Evolutionary conservation across 2,329 filamentous ascomycete species (phyloP).

Genomic region (Tolypocladium endophyticum): DNA sequence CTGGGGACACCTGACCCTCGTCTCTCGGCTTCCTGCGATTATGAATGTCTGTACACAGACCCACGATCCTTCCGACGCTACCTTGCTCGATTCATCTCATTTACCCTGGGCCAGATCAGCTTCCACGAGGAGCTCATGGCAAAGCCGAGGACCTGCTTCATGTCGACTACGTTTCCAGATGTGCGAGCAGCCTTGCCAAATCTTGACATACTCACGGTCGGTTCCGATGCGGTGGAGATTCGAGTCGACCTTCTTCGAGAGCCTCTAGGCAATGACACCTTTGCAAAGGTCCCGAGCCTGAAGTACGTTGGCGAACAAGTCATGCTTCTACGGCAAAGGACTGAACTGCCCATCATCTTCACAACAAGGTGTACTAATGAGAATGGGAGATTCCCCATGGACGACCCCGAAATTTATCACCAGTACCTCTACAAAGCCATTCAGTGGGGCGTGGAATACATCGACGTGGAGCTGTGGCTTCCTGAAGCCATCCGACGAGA

Average conservation of each 20-base stretch:
- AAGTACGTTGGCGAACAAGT: constrained; percentile 81
- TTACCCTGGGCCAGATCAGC: constrained; percentile 68
- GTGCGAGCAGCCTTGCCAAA: constrained; percentile 75
- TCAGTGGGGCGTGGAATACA: constrained; percentile 83
- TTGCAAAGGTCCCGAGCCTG: constrained; percentile 60
- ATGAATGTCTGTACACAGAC: constrained; percentile 76
- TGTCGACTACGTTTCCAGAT: constrained; percentile 82
- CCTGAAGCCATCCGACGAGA: constrained; percentile 62
- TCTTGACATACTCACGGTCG: constrained; percentile 77
- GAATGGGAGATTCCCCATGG: constrained; percentile 78
- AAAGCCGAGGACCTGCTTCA: constrained; percentile 71
- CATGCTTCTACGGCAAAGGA: constrained; percentile 72
- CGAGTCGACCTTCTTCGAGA: constrained; percentile 75
- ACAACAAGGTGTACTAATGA: constrained; percentile 74
- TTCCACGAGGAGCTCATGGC: constrained; percentile 68
- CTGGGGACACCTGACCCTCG: constrained; percentile 55
- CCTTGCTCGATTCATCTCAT: constrained; percentile 66
- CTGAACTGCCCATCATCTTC: constrained; percentile 83
- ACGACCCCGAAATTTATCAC: constrained; percentile 64
- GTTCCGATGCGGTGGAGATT: constrained; percentile 76
- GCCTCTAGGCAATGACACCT: constrained; percentile 49
- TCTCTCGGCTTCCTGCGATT: constrained; percentile 63
- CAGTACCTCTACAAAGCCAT: constrained; percentile 74
- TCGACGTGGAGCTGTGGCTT: constrained; percentile 82
- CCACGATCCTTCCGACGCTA: constrained; percentile 64